Evolutionary conservation across 345 rosid species (phyloP).

Genomic region (Citropsis articulata): DNA sequence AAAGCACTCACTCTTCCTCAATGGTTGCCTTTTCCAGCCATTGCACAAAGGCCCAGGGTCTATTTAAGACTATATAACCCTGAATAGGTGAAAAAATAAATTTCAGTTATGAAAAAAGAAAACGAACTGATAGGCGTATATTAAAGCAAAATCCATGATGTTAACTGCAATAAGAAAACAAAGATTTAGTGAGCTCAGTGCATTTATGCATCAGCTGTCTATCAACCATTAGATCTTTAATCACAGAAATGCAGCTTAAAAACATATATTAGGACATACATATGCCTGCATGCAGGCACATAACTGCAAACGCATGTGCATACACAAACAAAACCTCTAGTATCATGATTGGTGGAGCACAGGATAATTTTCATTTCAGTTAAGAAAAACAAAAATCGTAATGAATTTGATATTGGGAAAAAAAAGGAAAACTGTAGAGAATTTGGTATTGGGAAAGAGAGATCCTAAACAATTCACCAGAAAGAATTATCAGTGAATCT

Average conservation of each 20-base stretch:
- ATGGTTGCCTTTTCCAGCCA: slow-evolving; percentile 74
- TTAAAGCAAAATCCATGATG: background rate
- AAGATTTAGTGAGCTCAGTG: background rate
- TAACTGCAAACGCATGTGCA: background rate
- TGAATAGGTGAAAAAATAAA: slow-evolving; percentile 19
- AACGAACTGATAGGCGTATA: background rate
- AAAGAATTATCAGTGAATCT: background rate
- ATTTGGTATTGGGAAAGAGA: background rate
- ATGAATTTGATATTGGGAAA: background rate
- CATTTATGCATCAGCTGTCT: background rate
- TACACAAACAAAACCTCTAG: background rate
- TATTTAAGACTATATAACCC: slow-evolving; percentile 77
- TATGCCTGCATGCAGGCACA: background rate
- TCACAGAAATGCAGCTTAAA: background rate
- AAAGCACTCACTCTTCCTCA: slow-evolving; percentile 53
- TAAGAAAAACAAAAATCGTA: background rate
- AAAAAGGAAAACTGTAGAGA: no score
- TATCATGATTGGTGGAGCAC: background rate
- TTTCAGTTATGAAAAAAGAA: background rate
- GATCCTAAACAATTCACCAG: background rate
- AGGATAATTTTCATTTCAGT: background rate
- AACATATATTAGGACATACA: background rate
- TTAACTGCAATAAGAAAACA: background rate
- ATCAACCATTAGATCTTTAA: background rate
- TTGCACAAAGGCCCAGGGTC: slow-evolving; percentile 88